Evolutionary conservation across 1,284 basidiomycete genomes (phyloP).

Genomic region (Trichosporon sp.): DNA sequence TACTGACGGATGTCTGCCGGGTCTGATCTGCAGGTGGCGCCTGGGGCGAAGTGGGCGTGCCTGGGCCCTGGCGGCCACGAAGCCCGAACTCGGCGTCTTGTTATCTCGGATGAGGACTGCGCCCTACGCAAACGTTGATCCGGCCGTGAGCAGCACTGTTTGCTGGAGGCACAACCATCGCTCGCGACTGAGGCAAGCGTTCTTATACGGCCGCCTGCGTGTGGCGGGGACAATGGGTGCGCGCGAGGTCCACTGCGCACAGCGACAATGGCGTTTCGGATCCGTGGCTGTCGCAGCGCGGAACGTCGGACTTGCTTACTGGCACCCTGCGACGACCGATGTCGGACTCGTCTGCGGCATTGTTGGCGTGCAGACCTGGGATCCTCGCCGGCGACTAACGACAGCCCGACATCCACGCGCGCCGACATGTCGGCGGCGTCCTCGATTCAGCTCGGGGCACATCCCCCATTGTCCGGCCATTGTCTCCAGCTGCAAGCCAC

Average conservation of each 20-base stretch:
- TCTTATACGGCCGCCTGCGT: not conserved
- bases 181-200: too few species aligned
- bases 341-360: not conserved
- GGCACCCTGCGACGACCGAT: not conserved
- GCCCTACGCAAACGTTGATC: not conserved
- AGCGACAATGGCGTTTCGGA: not conserved
- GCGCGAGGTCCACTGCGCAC: not conserved
- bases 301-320: not conserved
- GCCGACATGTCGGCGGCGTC: too few species aligned
- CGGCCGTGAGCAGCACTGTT: too few species aligned
- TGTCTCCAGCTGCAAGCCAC: too few species aligned
- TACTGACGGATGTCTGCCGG: not conserved
- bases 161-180: too few species aligned
- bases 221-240: not conserved
- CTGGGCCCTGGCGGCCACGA: not conserved
- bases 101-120: not conserved
- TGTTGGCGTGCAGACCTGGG: not conserved
- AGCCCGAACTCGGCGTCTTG: not conserved
- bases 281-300: not conserved
- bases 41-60: not conserved
- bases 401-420: too few species aligned
- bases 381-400: too few species aligned
- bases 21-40: not conserved
- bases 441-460: too few species aligned
- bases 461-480: too few species aligned